Base-by-base conservation (phyloP, 148 eudicot genomes). In the Vaccinium myrtillus region DNA sequence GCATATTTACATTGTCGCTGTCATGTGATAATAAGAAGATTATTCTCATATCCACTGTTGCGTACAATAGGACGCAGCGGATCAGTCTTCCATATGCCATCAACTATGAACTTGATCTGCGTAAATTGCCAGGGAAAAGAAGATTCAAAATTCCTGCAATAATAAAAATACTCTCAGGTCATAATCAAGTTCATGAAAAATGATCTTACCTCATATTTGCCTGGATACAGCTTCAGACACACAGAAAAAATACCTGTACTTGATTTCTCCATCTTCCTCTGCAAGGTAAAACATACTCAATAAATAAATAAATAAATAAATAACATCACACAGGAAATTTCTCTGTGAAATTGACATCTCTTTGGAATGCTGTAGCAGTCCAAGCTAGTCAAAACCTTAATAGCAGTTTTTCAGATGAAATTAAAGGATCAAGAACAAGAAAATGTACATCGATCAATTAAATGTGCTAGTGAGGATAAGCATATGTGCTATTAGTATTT, bases 51-150 rank as follows among this genome's bases (percentile, higher is more conserved):
- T n/a, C 98, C 95, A 27, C 74, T 80, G 87, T 90, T 88, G 84
- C 80, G 75, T 27, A 90, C 92, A 7, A 91, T 89, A n/a, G 98
- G 98, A 4, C 98, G 95, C 81, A 94, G 88, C 55, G 96, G 99
- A 87, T 97, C 98, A 56, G 93, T 85, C 81, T 79, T 93, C 99
- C 99, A 97, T 15, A 75, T 46, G 12, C 98, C 98, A 87, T 97
- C 98, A 46, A 95, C 98, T 15, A 97, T 92, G 86, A 97, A 97
- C 87, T 97, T 97, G 55, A 97, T 95, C 99, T 97, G 98, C 82
- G 86, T 55, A 54, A 32, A 58, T 56, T 39, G 56, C 48, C 59
- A 10, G 5, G 71, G 51, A 87, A 71, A 13, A 14, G 3, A 21
- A 56, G 10, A 7, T 6, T n/a, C 59, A 46, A 25, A 54, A 79